Percentiles rank a stretch among this genome's conserved stretches.
Evolutionary conservation across 208 protist genomes (phyloP).

Genomic region (Porcisia deanei): DNA sequence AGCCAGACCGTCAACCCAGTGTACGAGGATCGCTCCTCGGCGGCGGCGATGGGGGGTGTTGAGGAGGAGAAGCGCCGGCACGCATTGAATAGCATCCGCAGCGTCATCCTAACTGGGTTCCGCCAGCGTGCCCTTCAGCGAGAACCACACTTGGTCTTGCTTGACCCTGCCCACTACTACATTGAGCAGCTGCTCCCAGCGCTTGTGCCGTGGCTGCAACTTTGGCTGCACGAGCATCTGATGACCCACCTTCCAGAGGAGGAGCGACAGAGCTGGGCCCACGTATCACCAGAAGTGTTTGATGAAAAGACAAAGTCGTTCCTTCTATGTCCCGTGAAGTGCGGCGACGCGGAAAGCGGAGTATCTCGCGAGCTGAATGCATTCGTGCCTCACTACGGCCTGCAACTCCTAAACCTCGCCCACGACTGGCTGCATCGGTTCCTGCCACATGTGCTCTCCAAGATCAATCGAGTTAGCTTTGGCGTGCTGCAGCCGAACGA

Average conservation of each 20-base stretch:
- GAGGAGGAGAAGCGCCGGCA: slow-evolving; percentile 14
- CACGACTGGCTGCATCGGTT: slow-evolving; percentile 91
- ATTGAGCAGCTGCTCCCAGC: slow-evolving; percentile 74
- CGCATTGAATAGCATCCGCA: slow-evolving; percentile 31
- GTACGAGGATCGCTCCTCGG: neutral
- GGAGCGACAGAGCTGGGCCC: slow-evolving; percentile 18
- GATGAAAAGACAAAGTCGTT: slow-evolving; percentile 37
- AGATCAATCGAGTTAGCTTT: slow-evolving; percentile 95
- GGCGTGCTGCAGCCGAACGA: slow-evolving; percentile 86
- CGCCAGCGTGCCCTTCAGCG: slow-evolving; percentile 72
- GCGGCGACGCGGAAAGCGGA: slow-evolving; percentile 17
- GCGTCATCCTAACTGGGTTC: slow-evolving; percentile 69
- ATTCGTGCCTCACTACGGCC: slow-evolving; percentile 40
- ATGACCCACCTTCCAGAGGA: slow-evolving; percentile 25
- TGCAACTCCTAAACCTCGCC: slow-evolving; percentile 90
- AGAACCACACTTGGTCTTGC: slow-evolving; percentile 92
- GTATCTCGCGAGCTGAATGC: slow-evolving; percentile 36
- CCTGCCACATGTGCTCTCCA: slow-evolving; percentile 92
- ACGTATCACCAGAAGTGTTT: slow-evolving; percentile 14
- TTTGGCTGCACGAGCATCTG: slow-evolving; percentile 82
- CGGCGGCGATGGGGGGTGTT: neutral
- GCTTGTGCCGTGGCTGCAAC: slow-evolving; percentile 85
- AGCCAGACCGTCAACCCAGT: neutral
- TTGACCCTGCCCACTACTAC: slow-evolving; percentile 88
- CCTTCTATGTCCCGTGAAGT: slow-evolving; percentile 27